Percentiles rank a stretch among this genome's conserved stretches.
These are phyloP conservation scores for Salix arbutifolia DNA, from an alignment of 345 rosid genomes.

Conservation along the genomic window DNA sequence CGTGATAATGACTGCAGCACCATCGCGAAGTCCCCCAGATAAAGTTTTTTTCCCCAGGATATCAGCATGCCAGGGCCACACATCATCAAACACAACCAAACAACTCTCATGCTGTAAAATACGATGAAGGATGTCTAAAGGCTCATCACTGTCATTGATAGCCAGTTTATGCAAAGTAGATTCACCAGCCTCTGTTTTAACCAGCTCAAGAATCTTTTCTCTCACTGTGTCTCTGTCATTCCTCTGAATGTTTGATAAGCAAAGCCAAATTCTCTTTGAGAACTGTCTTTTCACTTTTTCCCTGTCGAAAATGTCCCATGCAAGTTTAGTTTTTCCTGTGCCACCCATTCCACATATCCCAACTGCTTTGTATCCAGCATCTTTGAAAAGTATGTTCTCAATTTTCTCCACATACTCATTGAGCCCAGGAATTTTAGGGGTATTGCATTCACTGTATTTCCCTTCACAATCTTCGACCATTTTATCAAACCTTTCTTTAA, in stretches of 20 bases:
- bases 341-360: constrained; percentile 5
- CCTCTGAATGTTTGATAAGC: neutral
- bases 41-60: neutral
- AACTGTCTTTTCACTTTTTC: neutral
- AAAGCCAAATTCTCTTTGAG: neutral
- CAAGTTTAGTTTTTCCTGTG: constrained; percentile 3
- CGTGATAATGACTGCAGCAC: neutral
- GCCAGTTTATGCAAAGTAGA: too few relatives aligned
- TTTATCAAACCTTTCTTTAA: neutral
- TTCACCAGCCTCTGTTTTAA: neutral
- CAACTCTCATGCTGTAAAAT: too few relatives aligned
- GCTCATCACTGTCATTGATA: too few relatives aligned
- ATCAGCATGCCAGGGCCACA: neutral
- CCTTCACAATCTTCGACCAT: neutral
- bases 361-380: neutral
- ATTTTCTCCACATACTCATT: neutral
- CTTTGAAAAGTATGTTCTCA: neutral
- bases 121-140: too few relatives aligned
- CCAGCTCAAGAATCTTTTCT: neutral
- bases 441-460: neutral
- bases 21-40: neutral
- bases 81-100: neutral
- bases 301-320: neutral
- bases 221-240: neutral
- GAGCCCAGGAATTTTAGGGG: neutral